A percentile compares a stretch with the other conserved stretches of the same genome.
Conservation (phyloP, 208 protist species). For the Vickermania ingenoplastis region DNA sequence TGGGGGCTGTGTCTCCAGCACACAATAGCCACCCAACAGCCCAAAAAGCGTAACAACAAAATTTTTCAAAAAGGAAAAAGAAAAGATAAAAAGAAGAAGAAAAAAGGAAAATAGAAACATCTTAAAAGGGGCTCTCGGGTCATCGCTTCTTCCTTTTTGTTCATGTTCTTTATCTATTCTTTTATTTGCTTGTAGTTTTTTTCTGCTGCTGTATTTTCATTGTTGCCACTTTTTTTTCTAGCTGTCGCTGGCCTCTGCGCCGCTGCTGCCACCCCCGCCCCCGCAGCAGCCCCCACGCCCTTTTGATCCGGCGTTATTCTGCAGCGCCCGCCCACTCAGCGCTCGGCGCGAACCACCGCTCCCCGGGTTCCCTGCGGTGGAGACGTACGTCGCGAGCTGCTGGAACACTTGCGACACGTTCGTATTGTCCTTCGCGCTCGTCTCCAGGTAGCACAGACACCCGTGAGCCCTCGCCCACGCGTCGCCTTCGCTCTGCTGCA, state of each 20-base stretch:
- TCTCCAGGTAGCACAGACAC: conserved; percentile 82
- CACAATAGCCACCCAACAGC: too few relatives aligned
- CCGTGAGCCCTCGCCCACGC: conserved; percentile 63
- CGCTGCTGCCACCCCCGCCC: conserved; percentile 10
- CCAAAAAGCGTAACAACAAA: too few relatives aligned
- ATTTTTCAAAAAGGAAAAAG: too few relatives aligned
- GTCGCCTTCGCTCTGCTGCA: conserved; percentile 71
- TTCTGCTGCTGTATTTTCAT: conserved; percentile 2
- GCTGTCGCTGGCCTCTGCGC: too few relatives aligned
- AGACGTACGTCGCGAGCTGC: conserved; percentile 68
- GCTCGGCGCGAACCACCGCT: neutral
- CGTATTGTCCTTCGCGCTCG: conserved; percentile 84
- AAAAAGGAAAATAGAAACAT: too few relatives aligned
- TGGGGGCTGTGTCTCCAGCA: too few relatives aligned
- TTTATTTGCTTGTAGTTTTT: conserved; percentile 8
- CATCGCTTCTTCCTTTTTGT: too few relatives aligned
- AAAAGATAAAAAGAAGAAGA: too few relatives aligned
- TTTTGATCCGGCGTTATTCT: conserved; percentile 18
- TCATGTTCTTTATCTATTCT: too few relatives aligned
- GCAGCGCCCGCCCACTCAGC: neutral
- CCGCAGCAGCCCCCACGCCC: conserved; percentile 12
- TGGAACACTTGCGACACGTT: conserved; percentile 79
- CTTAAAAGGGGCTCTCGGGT: too few relatives aligned
- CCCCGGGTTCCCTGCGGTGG: conserved; percentile 1
- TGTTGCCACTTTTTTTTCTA: conserved; percentile 8